Evolutionary conservation across 208 protist genomes (phyloP).

Genomic region (Trypanosoma lewisi): DNA sequence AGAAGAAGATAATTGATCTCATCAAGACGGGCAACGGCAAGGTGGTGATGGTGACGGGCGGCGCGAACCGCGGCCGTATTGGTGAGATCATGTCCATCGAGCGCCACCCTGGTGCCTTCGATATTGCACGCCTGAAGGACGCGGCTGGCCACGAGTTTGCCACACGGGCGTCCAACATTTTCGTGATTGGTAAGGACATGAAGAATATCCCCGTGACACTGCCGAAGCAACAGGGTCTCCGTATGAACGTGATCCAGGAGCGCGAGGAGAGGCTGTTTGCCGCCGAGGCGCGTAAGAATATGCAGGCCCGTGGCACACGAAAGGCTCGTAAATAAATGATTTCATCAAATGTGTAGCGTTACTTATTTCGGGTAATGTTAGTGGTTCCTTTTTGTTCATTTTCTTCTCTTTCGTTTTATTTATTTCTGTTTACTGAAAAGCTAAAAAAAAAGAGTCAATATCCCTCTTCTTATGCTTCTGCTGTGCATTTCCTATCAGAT

Average conservation of each 20-base stretch:
- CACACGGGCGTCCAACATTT: slow-evolving; percentile 98
- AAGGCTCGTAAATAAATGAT: slow-evolving; percentile 60
- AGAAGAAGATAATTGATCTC: slow-evolving; percentile 92
- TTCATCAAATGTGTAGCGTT: too few relatives aligned
- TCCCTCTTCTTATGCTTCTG: neutral
- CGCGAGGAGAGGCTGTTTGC: slow-evolving; percentile 83
- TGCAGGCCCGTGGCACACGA: slow-evolving; percentile 33
- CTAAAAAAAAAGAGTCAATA: neutral
- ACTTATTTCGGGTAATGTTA: neutral
- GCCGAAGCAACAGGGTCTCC: slow-evolving; percentile 96
- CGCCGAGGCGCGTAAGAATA: slow-evolving; percentile 65
- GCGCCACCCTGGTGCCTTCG: slow-evolving; percentile 94
- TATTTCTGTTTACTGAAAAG: slow-evolving; percentile 19
- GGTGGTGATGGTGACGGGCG: slow-evolving; percentile 96
- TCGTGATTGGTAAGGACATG: slow-evolving; percentile 97
- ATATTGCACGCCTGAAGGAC: slow-evolving; percentile 98
- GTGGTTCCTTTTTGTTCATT: slow-evolving; percentile 3
- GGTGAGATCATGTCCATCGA: slow-evolving; percentile 95
- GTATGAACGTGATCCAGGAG: slow-evolving; percentile 87
- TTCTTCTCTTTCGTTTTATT: slow-evolving; percentile 7
- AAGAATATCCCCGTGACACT: slow-evolving; percentile 91
- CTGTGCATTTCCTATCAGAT: slow-evolving; percentile 12
- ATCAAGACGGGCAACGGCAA: slow-evolving; percentile 92
- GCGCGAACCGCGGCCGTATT: slow-evolving; percentile 98
- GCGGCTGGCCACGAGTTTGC: slow-evolving; percentile 93